Evolutionary conservation across 345 rosid species (phyloP).

Genomic region (Passiflora organensis): DNA sequence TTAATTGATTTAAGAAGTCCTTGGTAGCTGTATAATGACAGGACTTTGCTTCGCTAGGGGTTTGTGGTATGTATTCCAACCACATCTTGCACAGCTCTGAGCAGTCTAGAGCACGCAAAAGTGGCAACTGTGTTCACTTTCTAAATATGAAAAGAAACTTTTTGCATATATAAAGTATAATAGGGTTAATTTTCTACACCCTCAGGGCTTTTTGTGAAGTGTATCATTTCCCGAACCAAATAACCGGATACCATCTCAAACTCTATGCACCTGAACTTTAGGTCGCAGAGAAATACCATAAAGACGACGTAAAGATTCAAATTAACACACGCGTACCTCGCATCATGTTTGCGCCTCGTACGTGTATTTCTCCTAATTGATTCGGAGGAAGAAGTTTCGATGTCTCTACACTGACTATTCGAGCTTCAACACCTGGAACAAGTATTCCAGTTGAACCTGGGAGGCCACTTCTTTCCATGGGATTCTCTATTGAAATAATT

Average conservation of each 20-base stretch:
- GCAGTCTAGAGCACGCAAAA: background rate
- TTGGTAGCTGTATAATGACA: too few relatives aligned
- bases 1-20: too few relatives aligned
- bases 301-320: too few relatives aligned
- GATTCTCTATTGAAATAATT: slow-evolving; percentile 51
- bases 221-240: too few relatives aligned
- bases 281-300: too few relatives aligned
- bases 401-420: slow-evolving; percentile 52
- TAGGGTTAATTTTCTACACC: too few relatives aligned
- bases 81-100: background rate
- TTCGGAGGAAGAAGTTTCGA: slow-evolving; percentile 69
- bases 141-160: background rate
- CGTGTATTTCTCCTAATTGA: slow-evolving; percentile 69
- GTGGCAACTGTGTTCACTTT: background rate
- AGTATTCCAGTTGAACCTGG: slow-evolving; percentile 73
- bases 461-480: slow-evolving; percentile 32
- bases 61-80: background rate
- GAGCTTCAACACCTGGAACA: slow-evolving; percentile 64
- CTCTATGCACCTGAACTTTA: too few relatives aligned
- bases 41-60: background rate
- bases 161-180: background rate
- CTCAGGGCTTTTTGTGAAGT: too few relatives aligned
- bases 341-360: slow-evolving; percentile 87
- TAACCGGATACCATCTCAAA: too few relatives aligned
- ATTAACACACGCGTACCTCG: too few relatives aligned